Conservation (phyloP, 441 rosid genomes). For the Capsella rubella region DNA sequence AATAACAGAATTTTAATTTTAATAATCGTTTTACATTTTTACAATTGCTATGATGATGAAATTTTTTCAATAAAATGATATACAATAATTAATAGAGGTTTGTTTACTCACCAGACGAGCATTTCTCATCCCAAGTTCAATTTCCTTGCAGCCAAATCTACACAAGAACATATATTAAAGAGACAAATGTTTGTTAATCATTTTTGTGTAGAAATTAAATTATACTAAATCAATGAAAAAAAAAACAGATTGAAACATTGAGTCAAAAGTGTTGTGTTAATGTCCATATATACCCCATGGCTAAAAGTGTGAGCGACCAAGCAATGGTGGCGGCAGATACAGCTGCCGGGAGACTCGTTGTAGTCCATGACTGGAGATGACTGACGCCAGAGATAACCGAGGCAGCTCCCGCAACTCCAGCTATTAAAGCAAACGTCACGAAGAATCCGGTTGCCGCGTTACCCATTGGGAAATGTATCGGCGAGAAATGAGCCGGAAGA, state of each 20-base stretch:
- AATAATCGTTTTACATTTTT: not conserved
- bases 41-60: not conserved
- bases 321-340: conserved; percentile 79
- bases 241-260: not conserved
- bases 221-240: not conserved
- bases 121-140: conserved; percentile 75
- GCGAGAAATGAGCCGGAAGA: conserved; percentile 93
- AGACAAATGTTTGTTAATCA: not conserved
- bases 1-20: not conserved
- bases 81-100: not conserved
- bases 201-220: not conserved
- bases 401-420: conserved; percentile 92
- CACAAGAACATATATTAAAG: conserved; percentile 8
- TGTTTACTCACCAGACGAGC: conserved; percentile 70
- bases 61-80: not conserved
- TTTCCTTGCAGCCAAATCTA: conserved; percentile 92
- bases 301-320: conserved; percentile 87
- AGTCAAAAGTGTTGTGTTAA: not conserved
- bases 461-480: conserved; percentile 92
- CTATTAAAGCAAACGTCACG: conserved; percentile 75
- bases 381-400: conserved; percentile 68
- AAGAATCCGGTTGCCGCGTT: conserved; percentile 97
- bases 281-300: conserved; percentile 70
- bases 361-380: conserved; percentile 69
- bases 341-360: conserved; percentile 71